phyloP scores from a whole-genome alignment of 2,329 filamentous ascomycete species.

The Arthroderma sp. region DNA sequence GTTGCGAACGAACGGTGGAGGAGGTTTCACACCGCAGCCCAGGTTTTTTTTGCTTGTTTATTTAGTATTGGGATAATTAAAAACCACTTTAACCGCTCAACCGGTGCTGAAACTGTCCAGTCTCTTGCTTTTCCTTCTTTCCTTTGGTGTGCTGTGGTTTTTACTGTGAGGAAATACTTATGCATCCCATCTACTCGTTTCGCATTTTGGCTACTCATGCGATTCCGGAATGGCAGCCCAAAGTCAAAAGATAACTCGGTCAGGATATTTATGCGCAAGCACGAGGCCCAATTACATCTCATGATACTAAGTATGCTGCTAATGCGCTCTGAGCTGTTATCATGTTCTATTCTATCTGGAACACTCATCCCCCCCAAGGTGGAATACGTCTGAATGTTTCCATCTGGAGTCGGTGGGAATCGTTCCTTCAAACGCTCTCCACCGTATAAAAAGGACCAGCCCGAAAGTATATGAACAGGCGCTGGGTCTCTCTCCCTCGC shows the following conservation, averaged over 20 bases:
- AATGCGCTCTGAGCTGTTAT: not conserved
- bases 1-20: conserved; percentile 2
- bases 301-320: not conserved
- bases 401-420: conserved; percentile 2
- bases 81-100: not conserved
- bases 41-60: not conserved
- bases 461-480: not conserved
- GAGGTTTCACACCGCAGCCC: conserved; percentile 3
- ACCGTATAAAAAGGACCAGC: not conserved
- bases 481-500: not conserved
- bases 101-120: not conserved
- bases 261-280: not conserved
- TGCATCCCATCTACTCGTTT: no score
- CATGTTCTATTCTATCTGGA: not conserved
- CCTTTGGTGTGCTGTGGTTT: no score
- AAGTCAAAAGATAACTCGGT: not conserved
- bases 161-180: no score
- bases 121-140: no score
- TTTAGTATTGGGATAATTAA: not conserved
- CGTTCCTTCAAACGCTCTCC: not conserved
- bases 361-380: not conserved
- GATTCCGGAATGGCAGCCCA: not conserved
- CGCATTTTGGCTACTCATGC: not conserved
- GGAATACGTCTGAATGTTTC: not conserved
- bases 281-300: not conserved